These are phyloP conservation scores for Zymoseptoria brevis DNA, from an alignment of 2,329 filamentous ascomycete species.

Conservation along the genomic window DNA sequence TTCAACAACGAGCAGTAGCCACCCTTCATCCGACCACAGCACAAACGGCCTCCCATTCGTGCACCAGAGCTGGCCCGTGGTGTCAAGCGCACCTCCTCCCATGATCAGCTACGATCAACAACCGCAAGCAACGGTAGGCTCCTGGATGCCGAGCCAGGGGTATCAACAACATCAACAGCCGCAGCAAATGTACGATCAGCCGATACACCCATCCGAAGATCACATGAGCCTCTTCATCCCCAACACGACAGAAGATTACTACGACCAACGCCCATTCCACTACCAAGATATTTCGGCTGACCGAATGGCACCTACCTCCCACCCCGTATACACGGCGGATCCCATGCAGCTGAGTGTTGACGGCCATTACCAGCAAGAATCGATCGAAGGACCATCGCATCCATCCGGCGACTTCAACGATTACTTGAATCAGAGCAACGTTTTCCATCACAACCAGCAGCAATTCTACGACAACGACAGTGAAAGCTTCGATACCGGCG, in stretches of 20 bases:
- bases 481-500: background rate
- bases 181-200: background rate
- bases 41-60: slow-evolving; percentile 5
- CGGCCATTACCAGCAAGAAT: background rate
- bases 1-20: slow-evolving; percentile 5
- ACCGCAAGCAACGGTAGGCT: slow-evolving; percentile 5
- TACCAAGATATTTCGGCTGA: slow-evolving; percentile 10
- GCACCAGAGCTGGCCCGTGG: slow-evolving; percentile 10
- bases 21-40: slow-evolving; percentile 3
- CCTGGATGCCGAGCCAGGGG: slow-evolving; percentile 11
- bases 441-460: background rate
- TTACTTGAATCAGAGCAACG: background rate
- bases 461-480: background rate
- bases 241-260: background rate
- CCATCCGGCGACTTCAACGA: background rate
- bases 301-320: slow-evolving; percentile 16
- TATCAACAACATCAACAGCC: slow-evolving; percentile 11
- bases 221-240: background rate
- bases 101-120: slow-evolving; percentile 10
- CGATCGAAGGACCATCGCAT: background rate
- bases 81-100: slow-evolving; percentile 1
- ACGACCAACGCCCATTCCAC: background rate
- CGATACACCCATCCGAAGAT: background rate
- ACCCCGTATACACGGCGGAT: slow-evolving; percentile 7
- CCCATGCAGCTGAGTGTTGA: background rate